Conservation (phyloP, 2,329 filamentous ascomycete species). For the Ustulina deusta region DNA sequence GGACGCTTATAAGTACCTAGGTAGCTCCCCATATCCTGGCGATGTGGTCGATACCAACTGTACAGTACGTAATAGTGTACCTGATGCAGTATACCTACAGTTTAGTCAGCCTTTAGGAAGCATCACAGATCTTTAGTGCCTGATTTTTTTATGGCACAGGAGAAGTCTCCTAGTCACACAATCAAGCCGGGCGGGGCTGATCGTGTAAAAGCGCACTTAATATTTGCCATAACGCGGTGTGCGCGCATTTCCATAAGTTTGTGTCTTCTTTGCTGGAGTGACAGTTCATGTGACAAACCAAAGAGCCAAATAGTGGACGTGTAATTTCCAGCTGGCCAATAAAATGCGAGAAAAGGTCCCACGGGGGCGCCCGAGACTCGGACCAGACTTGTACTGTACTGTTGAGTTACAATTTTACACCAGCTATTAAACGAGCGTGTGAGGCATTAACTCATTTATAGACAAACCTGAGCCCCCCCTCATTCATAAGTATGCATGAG, state of each 20-base stretch:
- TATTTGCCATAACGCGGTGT: slow-evolving; percentile 16
- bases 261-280: slow-evolving; percentile 4
- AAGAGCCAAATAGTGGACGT: slow-evolving; percentile 22
- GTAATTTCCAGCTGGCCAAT: slow-evolving; percentile 36
- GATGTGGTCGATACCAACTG: not conserved
- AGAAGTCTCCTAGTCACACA: not conserved
- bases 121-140: not conserved
- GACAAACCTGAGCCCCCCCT: too few species aligned
- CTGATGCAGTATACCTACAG: not conserved
- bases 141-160: not conserved
- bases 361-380: not conserved
- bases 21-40: not conserved
- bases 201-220: not conserved
- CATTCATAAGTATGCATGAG: too few species aligned
- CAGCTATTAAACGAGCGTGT: too few species aligned
- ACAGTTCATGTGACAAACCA: slow-evolving; percentile 35
- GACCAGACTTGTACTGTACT: not conserved
- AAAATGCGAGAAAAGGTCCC: not conserved
- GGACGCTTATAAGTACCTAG: not conserved
- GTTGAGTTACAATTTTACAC: too few species aligned
- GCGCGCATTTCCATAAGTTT: slow-evolving; percentile 19
- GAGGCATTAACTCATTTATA: too few species aligned
- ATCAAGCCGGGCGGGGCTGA: not conserved
- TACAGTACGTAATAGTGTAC: not conserved
- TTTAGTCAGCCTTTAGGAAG: not conserved